Conservation (phyloP, 192 early-diverging fungal genomes). For the Coemansia asiatica region DNA sequence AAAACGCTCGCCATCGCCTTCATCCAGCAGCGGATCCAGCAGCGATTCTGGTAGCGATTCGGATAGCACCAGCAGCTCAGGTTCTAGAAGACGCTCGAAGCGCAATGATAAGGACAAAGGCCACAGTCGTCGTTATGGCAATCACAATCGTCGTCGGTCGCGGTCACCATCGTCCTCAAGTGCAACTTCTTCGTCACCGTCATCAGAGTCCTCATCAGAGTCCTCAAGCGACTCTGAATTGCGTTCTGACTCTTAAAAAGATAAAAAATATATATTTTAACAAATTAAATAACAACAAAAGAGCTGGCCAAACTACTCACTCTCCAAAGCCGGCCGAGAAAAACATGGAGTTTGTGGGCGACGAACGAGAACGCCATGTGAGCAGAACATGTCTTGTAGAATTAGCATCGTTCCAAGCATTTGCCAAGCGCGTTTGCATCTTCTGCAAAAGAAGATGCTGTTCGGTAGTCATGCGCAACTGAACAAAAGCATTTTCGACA, state of each 20-base stretch:
- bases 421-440: conserved; percentile 28
- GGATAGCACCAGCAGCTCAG: no score
- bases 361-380: conserved; percentile 26
- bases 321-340: conserved; percentile 18
- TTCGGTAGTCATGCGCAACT: neutral
- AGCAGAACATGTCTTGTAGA: conserved; percentile 16
- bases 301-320: no score
- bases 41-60: neutral
- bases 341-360: conserved; percentile 39
- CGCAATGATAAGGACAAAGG: neutral
- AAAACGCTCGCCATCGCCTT: neutral
- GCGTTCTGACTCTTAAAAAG: neutral
- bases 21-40: neutral
- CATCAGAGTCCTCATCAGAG: neutral
- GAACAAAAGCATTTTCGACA: neutral
- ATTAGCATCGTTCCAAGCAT: conserved; percentile 40
- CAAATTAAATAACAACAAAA: neutral
- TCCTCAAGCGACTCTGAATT: neutral
- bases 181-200: neutral
- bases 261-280: neutral
- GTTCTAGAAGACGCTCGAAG: neutral
- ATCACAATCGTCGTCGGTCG: neutral
- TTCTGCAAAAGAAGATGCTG: conserved; percentile 11
- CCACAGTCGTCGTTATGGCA: conserved; percentile 8
- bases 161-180: neutral